Evolutionary conservation across 768 basidiomycete species (phyloP), one percentile per base, ranked within the genome.

Genomic region (Collybia nuda): DNA sequence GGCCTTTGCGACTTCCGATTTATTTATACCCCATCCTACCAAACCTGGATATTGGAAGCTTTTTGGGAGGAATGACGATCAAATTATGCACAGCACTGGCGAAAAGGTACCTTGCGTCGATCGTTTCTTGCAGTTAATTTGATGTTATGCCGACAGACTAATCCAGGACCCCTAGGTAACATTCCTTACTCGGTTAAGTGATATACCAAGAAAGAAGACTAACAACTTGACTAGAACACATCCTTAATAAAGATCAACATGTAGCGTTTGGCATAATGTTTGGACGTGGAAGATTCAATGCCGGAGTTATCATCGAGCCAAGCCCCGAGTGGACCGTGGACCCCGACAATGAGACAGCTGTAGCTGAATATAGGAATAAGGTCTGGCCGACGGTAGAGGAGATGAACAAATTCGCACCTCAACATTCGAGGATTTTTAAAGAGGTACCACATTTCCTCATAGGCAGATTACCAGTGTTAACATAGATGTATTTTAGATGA

Each of bases 1-100:
- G 18, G 75, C 70, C 9, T 78, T 76, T 40, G 64, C 73, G 1
- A 77, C 76, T 1, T 59, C 65, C 0, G 80, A 80, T 56, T 39
- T 80, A 2, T 61, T 81, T 14, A 50, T 67, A 0, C 67, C 70
- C 22, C 80, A 81, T 55, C 75, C 79, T 0, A 69, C 67, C 0
- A 71, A 67, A 23, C 50, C 69, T 5, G 64, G 71, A 1, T 37
- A 68, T 14, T 82, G 65, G 67, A 69, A 56, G 45, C 57, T 80
- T 37, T 57, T 55, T 32, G 75, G 74, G 6, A 55, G 74, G 7
- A 55, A 53, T 2, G 74, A 76, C 48, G 74, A 75, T 48, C 75
- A 75, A 52, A 71, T 75, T 38, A 65, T 70, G 61, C 62, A 70
- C 22, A 62, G 55, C 23, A 72, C 64, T 24, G 71, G 71, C 18